Base-by-base conservation (phyloP, 768 basidiomycete genomes). In the Gloeostereum incarnatum region DNA sequence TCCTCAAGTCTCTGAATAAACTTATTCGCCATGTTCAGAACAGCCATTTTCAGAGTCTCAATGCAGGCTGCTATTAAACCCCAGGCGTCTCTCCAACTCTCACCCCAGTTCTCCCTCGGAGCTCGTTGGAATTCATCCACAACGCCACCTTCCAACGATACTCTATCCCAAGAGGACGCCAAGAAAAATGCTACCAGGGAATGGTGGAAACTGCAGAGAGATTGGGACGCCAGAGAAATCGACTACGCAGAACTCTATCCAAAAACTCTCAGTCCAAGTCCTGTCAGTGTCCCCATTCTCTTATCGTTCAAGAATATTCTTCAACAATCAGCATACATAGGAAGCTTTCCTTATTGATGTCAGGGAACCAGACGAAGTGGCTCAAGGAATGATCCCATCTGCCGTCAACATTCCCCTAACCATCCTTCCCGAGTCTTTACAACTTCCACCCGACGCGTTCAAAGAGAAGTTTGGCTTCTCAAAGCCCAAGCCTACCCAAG, bases 321-420 rank as follows among this genome's bases (percentile, higher is more conserved):
- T 37, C 32, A 35, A 48, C 40, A 34, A 37, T 45, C 20, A 29
- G 20, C 20, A 27, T 21, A 23, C 17, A 0, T 44, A 89, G 86
- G 66, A 81, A 43, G 65, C 73, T 4, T 86, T 78, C 52, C 54
- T 89, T 31, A 78, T 89, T 48, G 91, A 94, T 50, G 93, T 97
- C n/a, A 80, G 94, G 16, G 93, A 96, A 56, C 86, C 82, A 1
- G 78, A 88, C 46, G 93, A 96, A 56, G 86, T 91, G 31, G 72
- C 84, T 10, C 86, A 90, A 54, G 93, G 93, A 9, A 82, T 83
- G 55, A 94, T 97, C 45, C 93, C 93, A 5, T 90, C 89, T 17
- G 73, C 90, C 13, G 88, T 96, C 51, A 88, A 91, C 57, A 59
- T 97, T 14, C 92, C 93, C 4, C 73, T 97, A 26, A 81, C 84